Conservation (phyloP, 2,329 filamentous ascomycete genomes). For the Fusarium hostae region DNA sequence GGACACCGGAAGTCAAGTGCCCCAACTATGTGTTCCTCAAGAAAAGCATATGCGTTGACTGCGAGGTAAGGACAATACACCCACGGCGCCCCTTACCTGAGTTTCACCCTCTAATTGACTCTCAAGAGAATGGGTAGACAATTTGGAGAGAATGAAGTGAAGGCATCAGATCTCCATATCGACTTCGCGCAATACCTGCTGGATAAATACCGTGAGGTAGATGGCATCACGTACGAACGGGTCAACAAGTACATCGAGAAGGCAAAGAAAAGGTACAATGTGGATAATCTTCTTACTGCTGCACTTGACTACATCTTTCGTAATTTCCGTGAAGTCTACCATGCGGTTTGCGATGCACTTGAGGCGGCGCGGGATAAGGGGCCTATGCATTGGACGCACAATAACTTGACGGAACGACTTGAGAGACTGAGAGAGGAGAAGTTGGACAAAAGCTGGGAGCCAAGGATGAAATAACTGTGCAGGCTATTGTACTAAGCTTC, state of each 20-base stretch:
- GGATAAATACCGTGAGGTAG: conserved; percentile 38
- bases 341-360: conserved; percentile 34
- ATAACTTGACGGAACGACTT: conserved; percentile 35
- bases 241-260: conserved; percentile 35
- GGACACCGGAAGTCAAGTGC: conserved; percentile 43
- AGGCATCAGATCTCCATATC: conserved; percentile 40
- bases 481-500: neutral
- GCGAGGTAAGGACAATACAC: conserved; percentile 31
- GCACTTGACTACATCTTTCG: conserved; percentile 40
- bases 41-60: conserved; percentile 40
- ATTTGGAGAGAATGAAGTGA: conserved; percentile 20
- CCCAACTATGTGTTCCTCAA: conserved; percentile 42
- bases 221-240: conserved; percentile 39
- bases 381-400: conserved; percentile 33
- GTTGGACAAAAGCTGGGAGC: conserved; percentile 8
- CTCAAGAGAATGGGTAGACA: conserved; percentile 23
- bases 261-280: conserved; percentile 30
- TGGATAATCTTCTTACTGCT: conserved; percentile 37
- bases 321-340: conserved; percentile 36
- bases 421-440: conserved; percentile 28
- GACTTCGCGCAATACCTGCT: conserved; percentile 41
- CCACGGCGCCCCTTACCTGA: neutral
- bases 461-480: neutral
- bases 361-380: conserved; percentile 34
- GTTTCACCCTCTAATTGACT: conserved; percentile 7